Conservation (phyloP, 2,329 filamentous ascomycete genomes). For the Fusarium sp. region DNA sequence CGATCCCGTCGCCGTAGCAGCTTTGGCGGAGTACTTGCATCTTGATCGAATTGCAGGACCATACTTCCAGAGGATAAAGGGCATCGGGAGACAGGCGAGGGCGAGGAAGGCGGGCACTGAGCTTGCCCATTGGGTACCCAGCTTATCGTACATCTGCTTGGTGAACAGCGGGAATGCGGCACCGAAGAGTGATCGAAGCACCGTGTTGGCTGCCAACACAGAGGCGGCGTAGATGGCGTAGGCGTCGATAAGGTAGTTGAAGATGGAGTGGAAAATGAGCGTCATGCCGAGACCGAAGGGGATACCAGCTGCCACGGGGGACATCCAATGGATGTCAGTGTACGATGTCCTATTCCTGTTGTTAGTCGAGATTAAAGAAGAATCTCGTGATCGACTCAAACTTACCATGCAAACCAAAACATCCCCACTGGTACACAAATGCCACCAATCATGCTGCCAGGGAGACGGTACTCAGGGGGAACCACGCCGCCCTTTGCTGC, state of each 20-base stretch:
- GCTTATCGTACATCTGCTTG: conserved; percentile 42
- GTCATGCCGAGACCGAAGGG: conserved; percentile 69
- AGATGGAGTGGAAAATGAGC: conserved; percentile 72
- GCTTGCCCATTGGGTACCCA: conserved; percentile 43
- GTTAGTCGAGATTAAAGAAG: neutral
- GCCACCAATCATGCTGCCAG: conserved; percentile 69
- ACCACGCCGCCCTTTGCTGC: conserved; percentile 64
- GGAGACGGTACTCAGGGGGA: conserved; percentile 72
- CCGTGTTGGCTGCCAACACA: conserved; percentile 70
- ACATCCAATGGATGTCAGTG: conserved; percentile 65
- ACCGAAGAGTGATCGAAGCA: conserved; percentile 36
- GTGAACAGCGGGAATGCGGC: conserved; percentile 42
- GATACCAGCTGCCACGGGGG: conserved; percentile 57
- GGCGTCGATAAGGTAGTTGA: conserved; percentile 76
- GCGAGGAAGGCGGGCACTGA: conserved; percentile 37
- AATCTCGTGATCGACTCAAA: accelerated
- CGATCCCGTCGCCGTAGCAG: conserved; percentile 23
- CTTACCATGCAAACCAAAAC: conserved; percentile 75
- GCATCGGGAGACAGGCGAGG: conserved; percentile 38
- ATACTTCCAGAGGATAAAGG: conserved; percentile 38
- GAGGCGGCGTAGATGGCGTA: conserved; percentile 83
- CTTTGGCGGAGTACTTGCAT: conserved; percentile 41
- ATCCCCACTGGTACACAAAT: conserved; percentile 69
- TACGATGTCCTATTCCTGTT: conserved; percentile 33
- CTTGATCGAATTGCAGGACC: conserved; percentile 33